phyloP scores from a whole-genome alignment of 2,329 filamentous ascomycete species.

The Calonectria hawksworthii region DNA sequence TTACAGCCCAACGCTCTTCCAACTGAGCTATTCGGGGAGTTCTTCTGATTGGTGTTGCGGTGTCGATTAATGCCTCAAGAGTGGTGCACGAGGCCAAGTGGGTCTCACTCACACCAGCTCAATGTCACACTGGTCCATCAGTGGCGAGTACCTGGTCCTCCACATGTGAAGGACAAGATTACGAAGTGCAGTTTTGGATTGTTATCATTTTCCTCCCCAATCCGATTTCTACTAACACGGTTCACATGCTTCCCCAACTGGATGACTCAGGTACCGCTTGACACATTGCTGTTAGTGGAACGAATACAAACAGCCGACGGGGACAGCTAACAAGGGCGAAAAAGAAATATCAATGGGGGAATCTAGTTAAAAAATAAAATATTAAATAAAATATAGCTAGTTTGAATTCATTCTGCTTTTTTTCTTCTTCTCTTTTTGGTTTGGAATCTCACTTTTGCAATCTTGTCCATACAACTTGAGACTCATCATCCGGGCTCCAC shows the following conservation, averaged over 20 bases:
- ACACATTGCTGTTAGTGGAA: no score
- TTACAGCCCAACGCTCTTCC: constrained; percentile 34
- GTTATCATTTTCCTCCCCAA: no score
- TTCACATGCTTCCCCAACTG: no score
- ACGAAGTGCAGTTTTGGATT: neutral
- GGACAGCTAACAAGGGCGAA: no score
- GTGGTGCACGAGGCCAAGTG: neutral
- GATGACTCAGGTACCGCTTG: no score
- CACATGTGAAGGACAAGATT: neutral
- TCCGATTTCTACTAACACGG: no score
- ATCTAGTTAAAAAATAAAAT: no score
- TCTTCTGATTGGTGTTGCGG: neutral
- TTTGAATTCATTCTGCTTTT: neutral
- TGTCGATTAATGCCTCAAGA: neutral
- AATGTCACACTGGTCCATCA: neutral
- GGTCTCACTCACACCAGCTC: neutral
- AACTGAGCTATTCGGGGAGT: constrained; percentile 32
- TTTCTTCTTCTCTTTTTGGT: neutral
- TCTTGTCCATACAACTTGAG: neutral
- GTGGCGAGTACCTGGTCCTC: neutral
- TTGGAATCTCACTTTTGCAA: neutral
- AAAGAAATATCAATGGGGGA: no score
- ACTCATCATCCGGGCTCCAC: neutral
- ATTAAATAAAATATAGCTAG: neutral
- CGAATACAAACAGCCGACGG: no score